phyloP scores from a whole-genome alignment of 1,139 yeast species.

The Candida albicans region DNA sequence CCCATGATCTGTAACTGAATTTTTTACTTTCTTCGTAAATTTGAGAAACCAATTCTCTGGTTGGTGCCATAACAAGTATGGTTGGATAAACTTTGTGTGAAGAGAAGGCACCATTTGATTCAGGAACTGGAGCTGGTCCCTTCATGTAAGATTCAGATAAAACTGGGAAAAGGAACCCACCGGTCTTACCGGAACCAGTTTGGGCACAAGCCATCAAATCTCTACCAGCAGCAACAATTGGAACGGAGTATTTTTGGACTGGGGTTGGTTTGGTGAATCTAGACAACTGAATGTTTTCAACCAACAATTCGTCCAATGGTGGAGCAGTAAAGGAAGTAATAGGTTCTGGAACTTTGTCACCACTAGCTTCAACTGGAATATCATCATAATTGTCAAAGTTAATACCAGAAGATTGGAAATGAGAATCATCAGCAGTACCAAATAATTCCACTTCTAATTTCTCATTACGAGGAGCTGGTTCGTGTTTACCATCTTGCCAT shows the following conservation, averaged over 20 bases:
- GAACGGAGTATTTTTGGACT: slow-evolving; percentile 97
- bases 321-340: slow-evolving; percentile 85
- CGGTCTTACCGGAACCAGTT: slow-evolving; percentile 99
- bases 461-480: slow-evolving; percentile 75
- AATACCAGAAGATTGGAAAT: slow-evolving; percentile 91
- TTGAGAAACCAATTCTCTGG: slow-evolving; percentile 97
- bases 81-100: slow-evolving; percentile 88
- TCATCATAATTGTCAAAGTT: slow-evolving; percentile 98
- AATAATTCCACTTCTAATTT: slow-evolving; percentile 77
- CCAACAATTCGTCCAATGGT: slow-evolving; percentile 83
- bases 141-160: slow-evolving; percentile 83
- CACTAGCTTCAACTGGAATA: slow-evolving; percentile 97
- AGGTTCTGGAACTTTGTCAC: slow-evolving; percentile 94
- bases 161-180: slow-evolving; percentile 98
- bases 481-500: slow-evolving; percentile 87
- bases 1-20: slow-evolving; percentile 98
- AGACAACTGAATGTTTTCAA: slow-evolving; percentile 83
- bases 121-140: slow-evolving; percentile 79
- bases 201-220: slow-evolving; percentile 99
- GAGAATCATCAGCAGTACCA: slow-evolving; percentile 82
- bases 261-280: slow-evolving; percentile 97
- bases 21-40: slow-evolving; percentile 94
- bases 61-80: slow-evolving; percentile 93
- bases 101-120: slow-evolving; percentile 55
- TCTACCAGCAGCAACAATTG: slow-evolving; percentile 92